Conservation (phyloP, 2,329 filamentous ascomycete species). For the Fonsecaea pedrosoi region DNA sequence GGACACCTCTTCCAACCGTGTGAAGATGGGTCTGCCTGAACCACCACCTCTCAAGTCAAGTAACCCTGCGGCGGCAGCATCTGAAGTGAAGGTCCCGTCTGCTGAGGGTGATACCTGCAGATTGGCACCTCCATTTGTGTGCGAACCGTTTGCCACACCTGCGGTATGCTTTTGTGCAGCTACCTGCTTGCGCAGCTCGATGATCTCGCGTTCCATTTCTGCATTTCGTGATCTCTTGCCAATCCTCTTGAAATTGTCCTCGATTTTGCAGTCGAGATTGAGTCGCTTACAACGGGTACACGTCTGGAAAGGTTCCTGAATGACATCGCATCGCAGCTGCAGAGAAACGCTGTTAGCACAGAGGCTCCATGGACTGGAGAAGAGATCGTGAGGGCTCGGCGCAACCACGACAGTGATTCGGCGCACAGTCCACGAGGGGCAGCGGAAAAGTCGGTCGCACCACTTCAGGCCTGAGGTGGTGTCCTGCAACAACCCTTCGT, state of each 20-base stretch:
- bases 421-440: constrained; percentile 6
- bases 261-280: constrained; percentile 69
- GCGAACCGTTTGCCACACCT: constrained; percentile 8
- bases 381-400: not conserved
- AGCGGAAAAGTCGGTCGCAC: not conserved
- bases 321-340: constrained; percentile 71
- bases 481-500: not conserved
- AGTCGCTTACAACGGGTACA: constrained; percentile 69
- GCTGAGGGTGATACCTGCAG: constrained; percentile 20
- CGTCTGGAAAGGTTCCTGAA: constrained; percentile 67
- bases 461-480: not conserved
- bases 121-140: constrained; percentile 22
- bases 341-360: constrained; percentile 26
- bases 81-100: constrained; percentile 47
- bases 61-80: constrained; percentile 58
- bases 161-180: constrained; percentile 42
- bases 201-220: constrained; percentile 66
- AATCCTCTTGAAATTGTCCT: constrained; percentile 71
- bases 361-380: not conserved
- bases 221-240: constrained; percentile 71
- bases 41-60: constrained; percentile 55
- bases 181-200: constrained; percentile 58
- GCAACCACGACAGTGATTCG: constrained; percentile 9
- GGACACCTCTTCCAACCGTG: constrained; percentile 61
- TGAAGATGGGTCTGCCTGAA: constrained; percentile 45